phyloP scores from a whole-genome alignment of 257 asterid genomes.

The Orobanche coerulescens region DNA sequence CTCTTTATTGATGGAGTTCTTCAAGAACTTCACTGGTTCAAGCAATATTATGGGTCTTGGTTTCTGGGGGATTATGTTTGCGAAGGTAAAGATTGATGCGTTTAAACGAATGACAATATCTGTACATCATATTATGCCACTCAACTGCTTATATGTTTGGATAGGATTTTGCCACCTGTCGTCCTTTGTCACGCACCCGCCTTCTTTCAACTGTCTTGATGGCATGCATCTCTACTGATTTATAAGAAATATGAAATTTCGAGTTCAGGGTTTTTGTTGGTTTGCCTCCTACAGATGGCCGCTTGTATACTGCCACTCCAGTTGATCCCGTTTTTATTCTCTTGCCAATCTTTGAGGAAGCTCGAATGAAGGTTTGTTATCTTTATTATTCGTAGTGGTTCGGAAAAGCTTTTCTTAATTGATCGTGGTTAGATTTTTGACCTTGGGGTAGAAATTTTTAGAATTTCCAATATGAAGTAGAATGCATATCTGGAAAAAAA shows the following conservation, averaged over 20 bases:
- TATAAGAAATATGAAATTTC: constrained; percentile 15
- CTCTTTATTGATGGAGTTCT: constrained; percentile 42
- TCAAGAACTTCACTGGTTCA: constrained; percentile 87
- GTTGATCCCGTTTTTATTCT: constrained; percentile 89
- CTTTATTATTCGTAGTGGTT: constrained; percentile 8
- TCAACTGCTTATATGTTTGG: neutral
- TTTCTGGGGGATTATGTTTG: constrained; percentile 87
- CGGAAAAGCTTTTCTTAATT: neutral
- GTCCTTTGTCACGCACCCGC: neutral
- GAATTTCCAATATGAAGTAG: constrained; percentile 4
- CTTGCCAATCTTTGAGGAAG: constrained; percentile 87
- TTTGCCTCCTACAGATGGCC: constrained; percentile 51
- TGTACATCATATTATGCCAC: neutral
- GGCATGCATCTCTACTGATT: neutral
- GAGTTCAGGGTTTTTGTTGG: constrained; percentile 13
- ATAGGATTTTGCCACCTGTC: neutral
- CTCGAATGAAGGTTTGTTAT: constrained; percentile 73
- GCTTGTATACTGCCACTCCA: constrained; percentile 77
- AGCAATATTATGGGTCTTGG: constrained; percentile 92
- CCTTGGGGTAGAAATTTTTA: neutral
- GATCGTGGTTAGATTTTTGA: constrained; percentile 9
- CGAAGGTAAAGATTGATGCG: constrained; percentile 51
- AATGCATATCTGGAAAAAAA: constrained; percentile 5
- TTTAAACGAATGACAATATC: neutral
- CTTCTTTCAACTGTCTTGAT: neutral